phyloP scores from a whole-genome alignment of 2,329 filamentous ascomycete species.

The Penicillium sp. region DNA sequence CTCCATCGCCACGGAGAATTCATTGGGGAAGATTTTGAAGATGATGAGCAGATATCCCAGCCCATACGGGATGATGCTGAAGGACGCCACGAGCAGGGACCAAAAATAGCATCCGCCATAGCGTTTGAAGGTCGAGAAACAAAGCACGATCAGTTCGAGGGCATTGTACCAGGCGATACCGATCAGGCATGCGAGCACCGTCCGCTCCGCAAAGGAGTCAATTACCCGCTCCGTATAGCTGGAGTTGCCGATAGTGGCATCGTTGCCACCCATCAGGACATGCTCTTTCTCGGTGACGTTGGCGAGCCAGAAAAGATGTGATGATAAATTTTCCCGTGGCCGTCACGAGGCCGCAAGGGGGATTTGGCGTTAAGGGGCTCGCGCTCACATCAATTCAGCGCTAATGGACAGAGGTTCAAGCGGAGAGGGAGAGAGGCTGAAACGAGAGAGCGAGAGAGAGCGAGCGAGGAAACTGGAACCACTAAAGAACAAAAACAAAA shows the following conservation, averaged over 20 bases:
- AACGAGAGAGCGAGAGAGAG: too few relatives aligned
- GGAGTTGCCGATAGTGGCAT: slow-evolving; percentile 10
- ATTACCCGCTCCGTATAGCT: slow-evolving; percentile 10
- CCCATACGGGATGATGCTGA: slow-evolving; percentile 40
- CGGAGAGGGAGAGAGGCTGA: too few relatives aligned
- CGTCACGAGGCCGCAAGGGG: too few relatives aligned
- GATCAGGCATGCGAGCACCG: slow-evolving; percentile 26
- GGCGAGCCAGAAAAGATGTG: neutral
- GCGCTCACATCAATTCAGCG: too few relatives aligned
- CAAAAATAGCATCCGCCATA: slow-evolving; percentile 46
- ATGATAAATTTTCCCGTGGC: too few relatives aligned
- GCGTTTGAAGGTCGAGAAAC: slow-evolving; percentile 43
- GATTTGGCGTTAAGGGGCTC: too few relatives aligned
- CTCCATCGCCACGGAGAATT: slow-evolving; percentile 36
- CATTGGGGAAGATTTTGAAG: slow-evolving; percentile 31
- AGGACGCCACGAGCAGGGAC: slow-evolving; percentile 39
- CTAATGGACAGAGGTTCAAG: too few relatives aligned
- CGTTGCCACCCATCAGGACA: slow-evolving; percentile 18
- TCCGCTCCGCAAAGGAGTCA: slow-evolving; percentile 9
- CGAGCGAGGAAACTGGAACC: too few relatives aligned
- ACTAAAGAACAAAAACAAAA: too few relatives aligned
- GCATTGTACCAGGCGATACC: slow-evolving; percentile 46
- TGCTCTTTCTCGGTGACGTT: slow-evolving; percentile 6
- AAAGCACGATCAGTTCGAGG: slow-evolving; percentile 42
- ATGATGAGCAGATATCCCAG: slow-evolving; percentile 45